phyloP scores from a whole-genome alignment of 768 basidiomycete species.

The Collybia nuda region DNA sequence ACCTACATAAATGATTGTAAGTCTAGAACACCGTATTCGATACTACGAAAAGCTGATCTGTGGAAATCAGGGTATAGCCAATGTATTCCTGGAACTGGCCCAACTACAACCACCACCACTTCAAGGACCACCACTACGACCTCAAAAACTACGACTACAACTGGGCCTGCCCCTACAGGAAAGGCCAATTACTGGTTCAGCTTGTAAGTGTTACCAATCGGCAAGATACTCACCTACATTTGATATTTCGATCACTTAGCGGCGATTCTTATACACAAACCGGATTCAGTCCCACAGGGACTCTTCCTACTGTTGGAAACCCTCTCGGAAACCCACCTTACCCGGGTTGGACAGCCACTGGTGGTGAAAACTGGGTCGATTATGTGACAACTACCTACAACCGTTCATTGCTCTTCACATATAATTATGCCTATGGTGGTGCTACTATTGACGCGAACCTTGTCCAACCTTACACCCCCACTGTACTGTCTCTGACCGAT shows the following conservation, averaged over 20 bases:
- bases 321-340: slow-evolving; percentile 55
- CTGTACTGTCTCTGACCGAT: slow-evolving; percentile 54
- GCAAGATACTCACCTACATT: background rate
- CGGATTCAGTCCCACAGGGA: slow-evolving; percentile 39
- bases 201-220: slow-evolving; percentile 35
- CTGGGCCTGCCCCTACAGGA: slow-evolving; percentile 15
- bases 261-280: slow-evolving; percentile 64
- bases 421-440: slow-evolving; percentile 67
- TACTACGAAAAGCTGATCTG: background rate
- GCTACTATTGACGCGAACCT: slow-evolving; percentile 63
- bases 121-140: slow-evolving; percentile 15
- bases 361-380: slow-evolving; percentile 63
- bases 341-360: slow-evolving; percentile 52
- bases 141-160: slow-evolving; percentile 13
- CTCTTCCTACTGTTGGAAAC: slow-evolving; percentile 44
- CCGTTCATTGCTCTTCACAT: slow-evolving; percentile 52
- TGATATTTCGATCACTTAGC: slow-evolving; percentile 19
- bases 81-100: slow-evolving; percentile 30
- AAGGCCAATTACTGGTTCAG: slow-evolving; percentile 54
- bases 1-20: slow-evolving; percentile 26
- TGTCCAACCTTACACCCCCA: slow-evolving; percentile 51
- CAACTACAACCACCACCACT: slow-evolving; percentile 1
- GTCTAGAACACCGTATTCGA: slow-evolving; percentile 2
- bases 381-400: slow-evolving; percentile 52
- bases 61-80: slow-evolving; percentile 37